Evolutionary conservation across 331 rosid genomes (phyloP).

Genomic region (Phaseolus coccineus): DNA sequence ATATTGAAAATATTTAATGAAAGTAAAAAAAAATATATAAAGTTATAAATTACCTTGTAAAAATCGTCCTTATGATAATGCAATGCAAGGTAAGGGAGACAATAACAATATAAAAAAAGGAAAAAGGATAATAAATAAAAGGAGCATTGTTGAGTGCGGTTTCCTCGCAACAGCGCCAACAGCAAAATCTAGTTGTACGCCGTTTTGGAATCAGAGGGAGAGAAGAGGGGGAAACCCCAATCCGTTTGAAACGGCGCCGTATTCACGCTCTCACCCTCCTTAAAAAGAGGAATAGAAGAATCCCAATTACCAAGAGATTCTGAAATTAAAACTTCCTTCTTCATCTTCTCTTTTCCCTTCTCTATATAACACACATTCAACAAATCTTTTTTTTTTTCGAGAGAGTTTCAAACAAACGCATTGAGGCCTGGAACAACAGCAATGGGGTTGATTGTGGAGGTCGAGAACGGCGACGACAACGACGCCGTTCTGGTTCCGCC

Average conservation of each 20-base stretch:
- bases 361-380: neutral
- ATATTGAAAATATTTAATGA: no score
- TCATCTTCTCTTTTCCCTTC: neutral
- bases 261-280: neutral
- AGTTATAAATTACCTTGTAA: no score
- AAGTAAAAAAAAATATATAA: no score
- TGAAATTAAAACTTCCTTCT: neutral
- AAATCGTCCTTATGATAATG: no score
- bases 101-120: neutral
- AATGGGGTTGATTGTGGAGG: constrained; percentile 54
- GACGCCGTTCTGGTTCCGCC: constrained; percentile 69
- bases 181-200: constrained; percentile 41
- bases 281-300: constrained; percentile 29
- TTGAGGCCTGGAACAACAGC: neutral
- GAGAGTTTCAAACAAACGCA: neutral
- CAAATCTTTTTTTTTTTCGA: neutral
- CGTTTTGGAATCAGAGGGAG: constrained; percentile 23
- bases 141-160: neutral
- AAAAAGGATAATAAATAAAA: neutral
- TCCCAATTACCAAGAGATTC: constrained; percentile 25
- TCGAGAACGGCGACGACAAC: constrained; percentile 31
- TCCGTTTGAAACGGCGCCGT: constrained; percentile 35
- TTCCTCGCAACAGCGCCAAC: constrained; percentile 42
- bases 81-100: no score
- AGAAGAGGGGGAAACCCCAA: neutral